Conservation (phyloP, 345 rosid species). For the Citrus cavaleriei region DNA sequence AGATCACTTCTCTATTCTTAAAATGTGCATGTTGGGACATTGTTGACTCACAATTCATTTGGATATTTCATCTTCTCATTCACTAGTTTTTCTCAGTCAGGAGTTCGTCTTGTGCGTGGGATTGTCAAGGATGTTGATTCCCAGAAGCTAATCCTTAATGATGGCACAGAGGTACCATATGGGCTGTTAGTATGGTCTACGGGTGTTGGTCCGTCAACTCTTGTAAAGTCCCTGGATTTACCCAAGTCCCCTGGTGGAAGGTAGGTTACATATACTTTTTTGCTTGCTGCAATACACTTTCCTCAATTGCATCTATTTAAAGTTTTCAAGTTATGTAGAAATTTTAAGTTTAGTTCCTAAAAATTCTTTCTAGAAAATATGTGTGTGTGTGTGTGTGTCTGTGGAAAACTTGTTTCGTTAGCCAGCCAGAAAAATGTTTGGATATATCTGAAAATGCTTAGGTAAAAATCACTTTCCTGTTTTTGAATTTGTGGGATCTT, state of each 20-base stretch:
- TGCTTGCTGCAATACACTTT: not conserved
- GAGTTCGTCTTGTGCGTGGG: slow-evolving; percentile 85
- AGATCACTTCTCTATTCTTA: not conserved
- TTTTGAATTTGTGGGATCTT: not conserved
- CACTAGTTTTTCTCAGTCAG: slow-evolving; percentile 53
- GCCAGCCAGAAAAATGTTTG: not conserved
- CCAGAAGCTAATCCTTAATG: slow-evolving; percentile 63
- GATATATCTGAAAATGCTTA: not conserved
- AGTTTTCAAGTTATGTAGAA: not conserved
- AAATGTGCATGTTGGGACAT: not conserved
- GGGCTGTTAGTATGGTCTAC: slow-evolving; percentile 95
- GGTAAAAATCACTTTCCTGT: not conserved
- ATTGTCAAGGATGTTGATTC: slow-evolving; percentile 86
- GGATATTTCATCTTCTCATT: slow-evolving; percentile 3
- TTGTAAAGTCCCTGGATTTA: slow-evolving; percentile 63
- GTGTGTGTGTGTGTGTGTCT: not conserved
- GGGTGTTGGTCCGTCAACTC: slow-evolving; percentile 85
- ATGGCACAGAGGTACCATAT: slow-evolving; percentile 84
- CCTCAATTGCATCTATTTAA: not conserved
- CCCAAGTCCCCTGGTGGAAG: slow-evolving; percentile 94
- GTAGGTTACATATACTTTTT: slow-evolving; percentile 26
- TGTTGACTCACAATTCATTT: not conserved
- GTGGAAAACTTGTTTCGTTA: not conserved
- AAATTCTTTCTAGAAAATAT: not conserved
- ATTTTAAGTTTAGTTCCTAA: not conserved